A percentile compares a stretch with the other conserved stretches of the same genome.
phyloP scores from a whole-genome alignment of 1,284 basidiomycete species.

The Boletus subluridellus region DNA sequence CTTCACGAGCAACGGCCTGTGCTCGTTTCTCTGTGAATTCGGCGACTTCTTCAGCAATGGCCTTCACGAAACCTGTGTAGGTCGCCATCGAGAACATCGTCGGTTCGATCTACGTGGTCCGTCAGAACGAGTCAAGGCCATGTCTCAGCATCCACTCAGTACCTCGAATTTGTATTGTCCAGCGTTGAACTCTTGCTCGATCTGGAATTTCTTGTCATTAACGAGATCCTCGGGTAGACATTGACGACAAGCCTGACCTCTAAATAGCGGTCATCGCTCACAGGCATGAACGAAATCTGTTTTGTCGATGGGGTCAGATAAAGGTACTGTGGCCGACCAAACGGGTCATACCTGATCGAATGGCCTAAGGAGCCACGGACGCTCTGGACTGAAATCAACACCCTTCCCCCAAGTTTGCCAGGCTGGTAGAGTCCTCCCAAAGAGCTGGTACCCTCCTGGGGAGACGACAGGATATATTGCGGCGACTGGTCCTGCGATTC shows the following conservation, averaged over 20 bases:
- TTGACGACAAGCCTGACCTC: conserved; percentile 30
- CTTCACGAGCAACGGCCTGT: conserved; percentile 37
- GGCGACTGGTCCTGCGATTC: conserved; percentile 57
- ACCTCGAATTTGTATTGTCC: conserved; percentile 60
- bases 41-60: conserved; percentile 42
- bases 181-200: conserved; percentile 57
- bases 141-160: not conserved
- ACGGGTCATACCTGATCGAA: conserved; percentile 56
- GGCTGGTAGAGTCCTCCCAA: conserved; percentile 53
- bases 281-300: conserved; percentile 47
- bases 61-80: conserved; percentile 45
- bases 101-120: conserved; percentile 42
- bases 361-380: conserved; percentile 59
- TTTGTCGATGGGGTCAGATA: not conserved
- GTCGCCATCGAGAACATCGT: conserved; percentile 52
- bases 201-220: conserved; percentile 31
- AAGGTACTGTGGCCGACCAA: not conserved
- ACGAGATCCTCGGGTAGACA: not conserved
- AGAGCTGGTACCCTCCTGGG: conserved; percentile 65
- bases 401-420: conserved; percentile 65
- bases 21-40: conserved; percentile 44
- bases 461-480: conserved; percentile 67
- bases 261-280: conserved; percentile 46
- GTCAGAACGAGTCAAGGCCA: not conserved
- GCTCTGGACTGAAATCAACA: conserved; percentile 41